Evolutionary conservation across 2,329 filamentous ascomycete species (phyloP).

Genomic region (Blastomyces parvus): DNA sequence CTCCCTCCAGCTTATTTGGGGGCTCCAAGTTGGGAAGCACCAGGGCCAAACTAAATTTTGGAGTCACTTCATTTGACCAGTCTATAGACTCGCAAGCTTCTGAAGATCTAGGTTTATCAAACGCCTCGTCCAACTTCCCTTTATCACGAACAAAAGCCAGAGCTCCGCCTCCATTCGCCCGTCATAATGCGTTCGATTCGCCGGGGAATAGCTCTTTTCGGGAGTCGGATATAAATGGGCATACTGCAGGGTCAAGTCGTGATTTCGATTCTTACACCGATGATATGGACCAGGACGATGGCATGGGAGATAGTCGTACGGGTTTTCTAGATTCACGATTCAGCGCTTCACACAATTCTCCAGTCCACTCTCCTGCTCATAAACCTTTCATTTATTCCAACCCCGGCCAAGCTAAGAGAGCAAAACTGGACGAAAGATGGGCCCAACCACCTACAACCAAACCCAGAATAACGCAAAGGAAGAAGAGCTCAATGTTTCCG

Average conservation of each 20-base stretch:
- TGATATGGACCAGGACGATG: slow-evolving; percentile 1
- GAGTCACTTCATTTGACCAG: slow-evolving; percentile 31
- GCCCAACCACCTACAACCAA: slow-evolving; percentile 27
- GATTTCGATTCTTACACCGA: slow-evolving; percentile 1
- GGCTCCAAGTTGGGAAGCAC: slow-evolving; percentile 40
- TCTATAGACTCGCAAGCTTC: slow-evolving; percentile 28
- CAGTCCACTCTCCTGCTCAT: slow-evolving; percentile 16
- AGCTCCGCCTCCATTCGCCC: slow-evolving; percentile 5
- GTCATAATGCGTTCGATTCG: slow-evolving; percentile 19
- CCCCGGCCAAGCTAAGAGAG: slow-evolving; percentile 33
- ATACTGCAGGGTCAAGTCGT: neutral
- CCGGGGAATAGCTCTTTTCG: slow-evolving; percentile 12
- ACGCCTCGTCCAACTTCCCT: slow-evolving; percentile 27
- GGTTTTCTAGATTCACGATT: slow-evolving; percentile 19
- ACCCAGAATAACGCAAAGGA: slow-evolving; percentile 28
- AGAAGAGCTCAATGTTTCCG: slow-evolving; percentile 55
- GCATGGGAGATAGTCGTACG: neutral
- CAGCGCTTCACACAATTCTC: slow-evolving; percentile 20
- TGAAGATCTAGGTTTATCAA: slow-evolving; percentile 31
- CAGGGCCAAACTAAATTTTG: slow-evolving; percentile 27
- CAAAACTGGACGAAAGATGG: slow-evolving; percentile 35
- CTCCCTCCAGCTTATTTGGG: slow-evolving; percentile 42
- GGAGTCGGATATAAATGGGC: neutral
- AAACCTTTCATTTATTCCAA: slow-evolving; percentile 36
- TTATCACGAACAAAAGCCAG: slow-evolving; percentile 19